These are phyloP conservation scores for Chytriomyces sp. DNA, from an alignment of 192 early-diverging fungal genomes.

Conservation along the genomic window DNA sequence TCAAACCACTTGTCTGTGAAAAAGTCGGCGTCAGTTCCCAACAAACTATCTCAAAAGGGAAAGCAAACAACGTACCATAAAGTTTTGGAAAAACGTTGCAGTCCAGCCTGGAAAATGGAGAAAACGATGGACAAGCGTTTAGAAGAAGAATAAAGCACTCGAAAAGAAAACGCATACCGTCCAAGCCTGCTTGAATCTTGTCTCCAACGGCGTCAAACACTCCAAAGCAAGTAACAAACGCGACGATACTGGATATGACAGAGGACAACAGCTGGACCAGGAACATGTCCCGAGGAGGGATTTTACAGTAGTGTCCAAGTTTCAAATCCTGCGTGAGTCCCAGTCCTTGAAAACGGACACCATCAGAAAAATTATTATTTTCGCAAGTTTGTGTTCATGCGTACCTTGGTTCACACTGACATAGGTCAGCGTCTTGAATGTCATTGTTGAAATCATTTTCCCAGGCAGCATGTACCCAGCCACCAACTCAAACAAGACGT, in stretches of 20 bases:
- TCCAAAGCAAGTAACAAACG: conserved; percentile 44
- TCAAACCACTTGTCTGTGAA: conserved; percentile 14
- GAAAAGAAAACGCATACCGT: background rate
- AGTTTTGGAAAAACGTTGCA: conserved; percentile 48
- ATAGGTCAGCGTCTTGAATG: conserved; percentile 85
- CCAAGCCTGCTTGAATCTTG: conserved; percentile 20
- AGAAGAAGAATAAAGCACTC: too few relatives aligned
- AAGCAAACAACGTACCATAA: conserved; percentile 47
- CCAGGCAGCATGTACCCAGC: conserved; percentile 82
- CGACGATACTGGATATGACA: conserved; percentile 48
- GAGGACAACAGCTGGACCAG: conserved; percentile 58
- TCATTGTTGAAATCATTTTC: conserved; percentile 78
- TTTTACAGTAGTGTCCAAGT: conserved; percentile 74
- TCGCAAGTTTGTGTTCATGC: background rate
- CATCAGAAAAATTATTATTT: too few relatives aligned
- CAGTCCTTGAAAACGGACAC: conserved; percentile 42
- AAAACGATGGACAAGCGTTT: too few relatives aligned
- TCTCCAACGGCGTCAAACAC: conserved; percentile 10
- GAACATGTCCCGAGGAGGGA: conserved; percentile 68
- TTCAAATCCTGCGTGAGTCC: conserved; percentile 73
- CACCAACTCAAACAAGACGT: conserved; percentile 86
- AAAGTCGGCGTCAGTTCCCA: background rate
- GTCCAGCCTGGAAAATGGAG: conserved; percentile 21
- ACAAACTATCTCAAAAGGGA: conserved; percentile 34
- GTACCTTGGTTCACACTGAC: conserved; percentile 74